These are phyloP conservation scores for Fonsecaea pedrosoi DNA, from an alignment of 2,329 filamentous ascomycete species.

Conservation along the genomic window DNA sequence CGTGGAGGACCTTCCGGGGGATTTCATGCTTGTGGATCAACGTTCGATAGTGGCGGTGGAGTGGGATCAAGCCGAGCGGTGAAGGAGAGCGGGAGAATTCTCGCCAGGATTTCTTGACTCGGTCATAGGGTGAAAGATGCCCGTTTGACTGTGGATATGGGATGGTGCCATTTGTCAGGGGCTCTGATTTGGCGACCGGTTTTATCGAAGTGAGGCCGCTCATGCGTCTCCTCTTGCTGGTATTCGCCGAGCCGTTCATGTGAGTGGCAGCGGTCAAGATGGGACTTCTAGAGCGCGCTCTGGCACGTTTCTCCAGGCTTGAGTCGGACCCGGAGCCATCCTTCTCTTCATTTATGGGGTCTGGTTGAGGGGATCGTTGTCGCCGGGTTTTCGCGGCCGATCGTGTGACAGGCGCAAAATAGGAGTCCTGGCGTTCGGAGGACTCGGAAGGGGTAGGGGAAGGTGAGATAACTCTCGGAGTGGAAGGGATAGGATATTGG, in stretches of 20 bases:
- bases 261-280: constrained; percentile 49
- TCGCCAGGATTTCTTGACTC: constrained; percentile 70
- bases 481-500: constrained; percentile 70
- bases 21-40: constrained; percentile 98
- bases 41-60: constrained; percentile 87
- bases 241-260: constrained; percentile 33
- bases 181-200: constrained; percentile 49
- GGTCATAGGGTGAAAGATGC: constrained; percentile 73
- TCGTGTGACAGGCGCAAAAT: constrained; percentile 77
- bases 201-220: constrained; percentile 59
- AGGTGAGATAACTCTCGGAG: constrained; percentile 87
- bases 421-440: constrained; percentile 62
- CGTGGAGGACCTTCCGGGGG: constrained; percentile 88
- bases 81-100: constrained; percentile 91
- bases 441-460: constrained; percentile 75
- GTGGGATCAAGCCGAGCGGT: constrained; percentile 90
- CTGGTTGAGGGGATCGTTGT: constrained; percentile 59
- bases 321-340: constrained; percentile 60
- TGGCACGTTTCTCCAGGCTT: constrained; percentile 64
- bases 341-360: constrained; percentile 65
- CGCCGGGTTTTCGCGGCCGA: constrained; percentile 65
- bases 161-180: constrained; percentile 48
- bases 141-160: constrained; percentile 61
- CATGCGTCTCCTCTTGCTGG: constrained; percentile 54
- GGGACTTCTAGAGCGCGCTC: constrained; percentile 75